These are phyloP conservation scores for Prunus mongolica DNA, from an alignment of 306 rosid genomes.

Conservation along the genomic window DNA sequence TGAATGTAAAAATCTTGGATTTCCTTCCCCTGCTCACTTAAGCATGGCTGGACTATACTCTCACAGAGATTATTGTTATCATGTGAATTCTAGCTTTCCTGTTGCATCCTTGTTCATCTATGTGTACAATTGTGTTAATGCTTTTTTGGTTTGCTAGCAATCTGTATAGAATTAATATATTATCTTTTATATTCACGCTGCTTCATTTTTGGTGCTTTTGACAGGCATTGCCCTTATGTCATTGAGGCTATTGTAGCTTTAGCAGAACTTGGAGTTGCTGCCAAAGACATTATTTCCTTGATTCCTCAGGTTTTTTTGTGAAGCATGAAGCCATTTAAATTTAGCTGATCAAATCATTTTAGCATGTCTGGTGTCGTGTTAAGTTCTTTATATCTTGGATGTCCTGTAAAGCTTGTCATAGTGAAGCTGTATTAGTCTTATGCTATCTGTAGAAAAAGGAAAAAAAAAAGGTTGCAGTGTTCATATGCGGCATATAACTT, in stretches of 20 bases:
- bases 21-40: not conserved
- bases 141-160: not conserved
- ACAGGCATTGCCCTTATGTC: constrained; percentile 82
- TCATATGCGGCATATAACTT: not conserved
- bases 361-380: not conserved
- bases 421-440: not conserved
- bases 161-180: not conserved
- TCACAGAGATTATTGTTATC: not conserved
- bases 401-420: not conserved
- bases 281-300: constrained; percentile 81
- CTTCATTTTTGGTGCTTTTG: constrained; percentile 23
- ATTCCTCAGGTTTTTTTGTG: constrained; percentile 80
- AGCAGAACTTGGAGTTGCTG: constrained; percentile 75
- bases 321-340: constrained; percentile 11
- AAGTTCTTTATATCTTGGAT: constrained; percentile 2
- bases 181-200: constrained; percentile 15
- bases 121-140: not conserved
- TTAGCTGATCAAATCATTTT: constrained; percentile 3
- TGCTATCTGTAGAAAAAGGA: not conserved
- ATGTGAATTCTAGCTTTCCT: not conserved
- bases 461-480: not conserved
- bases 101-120: not conserved
- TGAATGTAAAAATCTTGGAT: not conserved
- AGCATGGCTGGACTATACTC: not conserved
- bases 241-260: constrained; percentile 85